Evolutionary conservation across 371 early-diverging fungal species (phyloP).

Genomic region (Mucor piriformis): DNA sequence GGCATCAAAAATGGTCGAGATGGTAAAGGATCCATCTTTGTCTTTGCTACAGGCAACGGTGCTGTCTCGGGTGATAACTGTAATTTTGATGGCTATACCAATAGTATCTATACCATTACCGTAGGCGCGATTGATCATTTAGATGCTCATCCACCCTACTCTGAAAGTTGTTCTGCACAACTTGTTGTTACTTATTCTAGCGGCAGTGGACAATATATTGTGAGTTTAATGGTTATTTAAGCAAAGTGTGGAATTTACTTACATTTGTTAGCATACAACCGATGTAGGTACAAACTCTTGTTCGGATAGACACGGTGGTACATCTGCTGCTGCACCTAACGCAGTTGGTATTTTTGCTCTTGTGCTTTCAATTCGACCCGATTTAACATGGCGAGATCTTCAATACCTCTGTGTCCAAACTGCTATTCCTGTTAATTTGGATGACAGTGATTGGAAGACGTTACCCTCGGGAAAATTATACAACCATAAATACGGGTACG

Average conservation of each 20-base stretch:
- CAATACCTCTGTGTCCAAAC: slow-evolving; percentile 83
- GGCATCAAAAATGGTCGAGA: slow-evolving; percentile 84
- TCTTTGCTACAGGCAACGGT: slow-evolving; percentile 97
- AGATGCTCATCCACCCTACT: slow-evolving; percentile 82
- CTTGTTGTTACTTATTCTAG: slow-evolving; percentile 89
- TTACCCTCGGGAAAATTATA: slow-evolving; percentile 70
- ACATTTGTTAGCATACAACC: slow-evolving; percentile 74
- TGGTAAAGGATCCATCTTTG: slow-evolving; percentile 88
- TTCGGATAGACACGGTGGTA: slow-evolving; percentile 87
- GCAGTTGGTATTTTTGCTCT: slow-evolving; percentile 94
- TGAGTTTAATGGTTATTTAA: slow-evolving; percentile 34
- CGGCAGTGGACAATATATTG: slow-evolving; percentile 75
- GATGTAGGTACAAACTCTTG: slow-evolving; percentile 75
- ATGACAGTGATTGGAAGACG: slow-evolving; percentile 65
- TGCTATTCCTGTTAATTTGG: slow-evolving; percentile 72
- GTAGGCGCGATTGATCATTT: slow-evolving; percentile 87
- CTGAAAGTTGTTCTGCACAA: slow-evolving; percentile 90
- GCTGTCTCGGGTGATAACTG: slow-evolving; percentile 85
- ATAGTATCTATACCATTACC: slow-evolving; percentile 93
- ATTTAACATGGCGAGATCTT: slow-evolving; percentile 91
- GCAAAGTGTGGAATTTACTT: background rate
- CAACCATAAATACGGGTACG: slow-evolving; percentile 92
- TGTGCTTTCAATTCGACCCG: slow-evolving; percentile 83
- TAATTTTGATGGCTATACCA: slow-evolving; percentile 97
- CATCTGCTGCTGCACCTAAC: slow-evolving; percentile 96